Base-by-base conservation (phyloP, 2,329 filamentous ascomycete species). In the Colletotrichum sp. region DNA sequence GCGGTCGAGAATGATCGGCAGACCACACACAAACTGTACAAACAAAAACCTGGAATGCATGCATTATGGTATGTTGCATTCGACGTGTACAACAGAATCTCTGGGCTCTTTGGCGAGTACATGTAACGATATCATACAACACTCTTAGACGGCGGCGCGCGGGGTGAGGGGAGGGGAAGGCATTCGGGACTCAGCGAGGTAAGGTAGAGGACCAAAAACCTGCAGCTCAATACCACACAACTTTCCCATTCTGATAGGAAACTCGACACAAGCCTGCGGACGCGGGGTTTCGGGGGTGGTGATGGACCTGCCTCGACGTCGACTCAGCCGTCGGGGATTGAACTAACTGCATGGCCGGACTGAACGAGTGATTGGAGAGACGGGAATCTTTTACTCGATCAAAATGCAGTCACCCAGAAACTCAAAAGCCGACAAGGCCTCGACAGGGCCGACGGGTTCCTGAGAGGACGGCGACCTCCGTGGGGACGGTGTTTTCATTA, bases 41-140 rank as follows among this genome's bases (percentile, higher is more conserved):
- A 67, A 77, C 55, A 38, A 67, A 34, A 73, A 34, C 34, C 21
- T 32, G 69, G 66, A 74, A 61, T 64, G 77, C 77, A 76, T 68
- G 67, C 66, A 70, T 70, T 67, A 65, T 69, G 69, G 63, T 76
- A 71, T 30, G 70, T 64, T 65, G 71, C 71, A 34, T 71, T 74
- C 66, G 36, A 70, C 73, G 65, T 77, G 74, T 76, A 77, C 32
- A 76, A 76, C 69, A 77, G 52, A 66, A 67, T 66, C 12, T 71
- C 48, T 65, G 66, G 67, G 67, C 74, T 76, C 71, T 48, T 57
- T 43, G 26, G 52, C 68, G 74, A 71, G 71, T 74, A 75, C 74
- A 70, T 76, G 74, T 76, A 75, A 76, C 74, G 74, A 76, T 76
- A 76, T 69, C 72, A 76, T 71, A 71, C 71, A 75, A 70, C 48